phyloP scores from a whole-genome alignment of 176 grass and related monocot species.

The Eragrostis nindensis region DNA sequence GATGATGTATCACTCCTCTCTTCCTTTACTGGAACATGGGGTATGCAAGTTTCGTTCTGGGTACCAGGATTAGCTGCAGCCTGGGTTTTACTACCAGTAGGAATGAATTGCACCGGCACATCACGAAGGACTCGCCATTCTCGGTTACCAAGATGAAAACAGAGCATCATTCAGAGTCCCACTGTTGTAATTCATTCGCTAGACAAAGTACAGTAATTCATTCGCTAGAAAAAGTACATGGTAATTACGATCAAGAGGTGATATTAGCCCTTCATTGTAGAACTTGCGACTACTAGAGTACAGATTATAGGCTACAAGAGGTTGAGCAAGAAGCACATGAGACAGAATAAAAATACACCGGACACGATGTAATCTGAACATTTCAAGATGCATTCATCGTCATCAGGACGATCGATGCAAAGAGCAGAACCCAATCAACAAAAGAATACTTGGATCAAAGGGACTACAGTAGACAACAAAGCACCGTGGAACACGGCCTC shows the following conservation, averaged over 20 bases:
- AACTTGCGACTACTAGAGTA: not conserved
- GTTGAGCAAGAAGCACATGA: not conserved
- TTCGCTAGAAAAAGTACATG: not conserved
- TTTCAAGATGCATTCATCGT: slow-evolving; percentile 42
- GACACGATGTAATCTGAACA: slow-evolving; percentile 15
- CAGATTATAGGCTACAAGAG: not conserved
- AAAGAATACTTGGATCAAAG: slow-evolving; percentile 27
- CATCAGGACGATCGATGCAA: no score
- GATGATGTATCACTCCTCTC: no score
- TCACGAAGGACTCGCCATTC: not conserved
- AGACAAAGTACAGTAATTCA: slow-evolving; percentile 26
- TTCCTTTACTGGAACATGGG: no score
- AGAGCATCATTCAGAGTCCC: slow-evolving; percentile 16
- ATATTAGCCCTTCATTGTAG: not conserved
- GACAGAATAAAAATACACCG: not conserved
- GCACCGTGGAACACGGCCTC: slow-evolving; percentile 21
- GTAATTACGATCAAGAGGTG: slow-evolving; percentile 25
- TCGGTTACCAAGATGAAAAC: not conserved
- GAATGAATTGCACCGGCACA: not conserved
- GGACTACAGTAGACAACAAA: slow-evolving; percentile 5
- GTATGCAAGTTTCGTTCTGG: no score
- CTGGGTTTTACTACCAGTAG: not conserved
- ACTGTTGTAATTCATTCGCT: not conserved
- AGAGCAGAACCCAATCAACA: no score
- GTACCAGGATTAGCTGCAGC: no score